Base-by-base conservation (phyloP, 2,329 filamentous ascomycete species). In the Ascochyta koolunga region DNA sequence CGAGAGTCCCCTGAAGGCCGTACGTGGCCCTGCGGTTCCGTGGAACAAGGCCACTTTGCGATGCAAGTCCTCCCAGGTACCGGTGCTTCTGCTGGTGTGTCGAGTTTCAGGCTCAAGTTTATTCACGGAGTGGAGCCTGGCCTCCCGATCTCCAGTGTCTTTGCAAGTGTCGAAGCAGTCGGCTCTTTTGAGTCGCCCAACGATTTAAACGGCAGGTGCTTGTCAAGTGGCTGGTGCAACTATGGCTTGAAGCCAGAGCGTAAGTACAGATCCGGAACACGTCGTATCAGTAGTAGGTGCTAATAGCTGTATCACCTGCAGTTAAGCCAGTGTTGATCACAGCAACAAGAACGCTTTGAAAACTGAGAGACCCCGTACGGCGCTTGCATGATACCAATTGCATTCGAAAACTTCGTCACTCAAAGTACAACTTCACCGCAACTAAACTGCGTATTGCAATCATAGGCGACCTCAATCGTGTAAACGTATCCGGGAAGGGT, bases 21-120 rank as follows among this genome's bases (percentile, higher is more conserved):
- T 22, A 58, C 56, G 15, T 70, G 66, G 66, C 65, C 67, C 3
- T 70, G 67, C 44, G 63, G 68, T 18, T 9, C 56, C 6, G 31
- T 51, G 1, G 37, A 36, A 6, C 35, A 65, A 1, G 66, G 67
- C 1, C 67, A 68, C 35, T 70, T 65, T 62, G 47, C 53, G 5
- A 56, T 70, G 52, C 52, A 65, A 11, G 58, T 71, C 10, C 40
- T 64, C 0, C 38, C 50, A 10, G 58, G 60, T 21, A 50, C 33
- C 18, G 9, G 24, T 7, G 22, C 5, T n/a, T 41, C 37, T 22
- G 45, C 5, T 40, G 22, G 18, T 4, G 19, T 50, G 1, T 48
- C 27, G 2, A 48, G 65, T 39, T 67, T 67, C 48, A 57, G 59
- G 13, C 31, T 68, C 18, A 62, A 53, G 18, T 65, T 70, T 16